phyloP scores from a whole-genome alignment of 257 asterid species.

The Jacaranda copaia region DNA sequence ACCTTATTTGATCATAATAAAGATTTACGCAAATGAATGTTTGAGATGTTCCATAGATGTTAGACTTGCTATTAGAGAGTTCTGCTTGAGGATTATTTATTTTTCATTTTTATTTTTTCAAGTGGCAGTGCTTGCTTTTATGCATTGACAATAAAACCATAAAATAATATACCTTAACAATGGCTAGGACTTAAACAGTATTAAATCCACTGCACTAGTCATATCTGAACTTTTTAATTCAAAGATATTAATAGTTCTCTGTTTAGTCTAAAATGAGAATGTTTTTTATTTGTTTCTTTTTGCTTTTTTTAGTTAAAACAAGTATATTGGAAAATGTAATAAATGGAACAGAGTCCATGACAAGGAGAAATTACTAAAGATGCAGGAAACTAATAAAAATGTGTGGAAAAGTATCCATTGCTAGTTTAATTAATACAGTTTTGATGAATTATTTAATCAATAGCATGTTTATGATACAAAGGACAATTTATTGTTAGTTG shows the following conservation, averaged over 20 bases:
- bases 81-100: background rate
- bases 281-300: background rate
- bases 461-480: background rate
- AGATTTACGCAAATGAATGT: background rate
- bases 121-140: no score
- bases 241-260: background rate
- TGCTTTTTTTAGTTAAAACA: background rate
- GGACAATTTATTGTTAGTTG: slow-evolving; percentile 5
- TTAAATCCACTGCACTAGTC: slow-evolving; percentile 4
- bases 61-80: background rate
- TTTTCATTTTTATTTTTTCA: no score
- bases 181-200: background rate
- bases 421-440: background rate
- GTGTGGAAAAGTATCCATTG: background rate
- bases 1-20: background rate
- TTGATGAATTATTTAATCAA: background rate
- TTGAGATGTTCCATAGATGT: background rate
- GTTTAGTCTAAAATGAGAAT: background rate
- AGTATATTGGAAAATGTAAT: background rate
- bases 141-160: no score
- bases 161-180: no score
- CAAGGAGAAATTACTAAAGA: background rate
- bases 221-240: background rate
- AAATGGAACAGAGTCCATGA: background rate
- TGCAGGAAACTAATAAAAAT: background rate